Conservation (phyloP, 1,139 yeast genomes). For the Hansenula anomala region DNA sequence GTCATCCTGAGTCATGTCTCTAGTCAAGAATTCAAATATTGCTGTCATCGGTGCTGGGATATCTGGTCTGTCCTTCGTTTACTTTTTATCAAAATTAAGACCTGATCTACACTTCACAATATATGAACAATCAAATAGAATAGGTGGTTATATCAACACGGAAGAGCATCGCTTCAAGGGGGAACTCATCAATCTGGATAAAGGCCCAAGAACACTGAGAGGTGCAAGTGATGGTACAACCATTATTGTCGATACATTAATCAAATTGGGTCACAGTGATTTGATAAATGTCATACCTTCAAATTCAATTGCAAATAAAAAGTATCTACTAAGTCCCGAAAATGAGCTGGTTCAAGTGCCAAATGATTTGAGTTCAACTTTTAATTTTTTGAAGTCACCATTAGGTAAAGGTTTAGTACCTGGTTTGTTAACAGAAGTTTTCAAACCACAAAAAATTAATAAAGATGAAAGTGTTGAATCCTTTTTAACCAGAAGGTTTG, state of each 20-base stretch:
- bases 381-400: constrained; percentile 40
- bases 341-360: constrained; percentile 50
- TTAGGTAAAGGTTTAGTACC: constrained; percentile 35
- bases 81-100: constrained; percentile 61
- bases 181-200: constrained; percentile 43
- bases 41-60: constrained; percentile 86
- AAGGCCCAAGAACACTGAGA: constrained; percentile 73
- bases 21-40: constrained; percentile 24
- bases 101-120: constrained; percentile 67
- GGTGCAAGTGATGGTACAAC: constrained; percentile 67
- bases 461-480: constrained; percentile 69
- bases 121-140: constrained; percentile 46
- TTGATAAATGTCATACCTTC: constrained; percentile 46
- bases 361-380: constrained; percentile 33
- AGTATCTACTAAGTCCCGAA: constrained; percentile 45
- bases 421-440: constrained; percentile 34
- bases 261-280: constrained; percentile 35
- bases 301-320: constrained; percentile 53
- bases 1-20: not conserved
- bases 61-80: constrained; percentile 78
- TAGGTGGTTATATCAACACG: constrained; percentile 83
- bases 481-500: constrained; percentile 68
- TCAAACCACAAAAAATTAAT: constrained; percentile 18
- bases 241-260: constrained; percentile 52
- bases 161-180: constrained; percentile 19